Base-by-base conservation (phyloP, 371 early-diverging fungal genomes). In the Chytridium lagenaria region DNA sequence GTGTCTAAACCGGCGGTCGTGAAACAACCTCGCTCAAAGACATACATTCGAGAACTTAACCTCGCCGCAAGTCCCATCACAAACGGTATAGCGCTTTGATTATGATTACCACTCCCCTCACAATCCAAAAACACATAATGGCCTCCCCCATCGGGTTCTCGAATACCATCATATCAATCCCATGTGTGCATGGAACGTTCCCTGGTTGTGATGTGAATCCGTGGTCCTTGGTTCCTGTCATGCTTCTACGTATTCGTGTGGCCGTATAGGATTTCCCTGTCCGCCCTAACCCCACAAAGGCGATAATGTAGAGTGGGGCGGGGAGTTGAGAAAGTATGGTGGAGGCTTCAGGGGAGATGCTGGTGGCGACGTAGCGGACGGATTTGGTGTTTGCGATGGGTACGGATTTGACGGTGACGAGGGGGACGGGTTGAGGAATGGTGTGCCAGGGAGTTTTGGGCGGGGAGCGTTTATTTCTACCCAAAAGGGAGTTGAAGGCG, bases 121-220 rank as follows among this genome's bases (percentile, higher is more conserved):
- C 85, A 85, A 70, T 85, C 85, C 39, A 83, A 69, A 50, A 85
- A 80, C n/a, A 85, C 72, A 34, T 83, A 70, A 38, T 79, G 78
- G 37, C 85, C 85, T 0, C 59, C 69, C 2, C 75, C 77, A 22
- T 71, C 67, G 85, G 83, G 69, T 83, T 76, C 52, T 68, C 64
- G 44, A 83, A 80, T 1, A 81, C 83, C 74, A 82, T 79, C 81
- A 85, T 78, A 70, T 85, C 85, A 65, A 85, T 83, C 30, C 85
- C 85, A 75, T 85, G 85, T 0, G 85, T 85, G 77, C 81, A 79
- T 1, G 85, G 85, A 15, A 81, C 81, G 70, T 85, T 85, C 30
- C 85, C 85, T n/a, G 81, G 78, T 28, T 69, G 57, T 12, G 73
- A 77, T 34, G 50, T 49, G 51, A 74, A 74, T 28, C 37, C 40